Percentiles rank a stretch among this genome's conserved stretches.
Evolutionary conservation across 2,329 filamentous ascomycete genomes (phyloP).

Genomic region (Alternaria sp.): DNA sequence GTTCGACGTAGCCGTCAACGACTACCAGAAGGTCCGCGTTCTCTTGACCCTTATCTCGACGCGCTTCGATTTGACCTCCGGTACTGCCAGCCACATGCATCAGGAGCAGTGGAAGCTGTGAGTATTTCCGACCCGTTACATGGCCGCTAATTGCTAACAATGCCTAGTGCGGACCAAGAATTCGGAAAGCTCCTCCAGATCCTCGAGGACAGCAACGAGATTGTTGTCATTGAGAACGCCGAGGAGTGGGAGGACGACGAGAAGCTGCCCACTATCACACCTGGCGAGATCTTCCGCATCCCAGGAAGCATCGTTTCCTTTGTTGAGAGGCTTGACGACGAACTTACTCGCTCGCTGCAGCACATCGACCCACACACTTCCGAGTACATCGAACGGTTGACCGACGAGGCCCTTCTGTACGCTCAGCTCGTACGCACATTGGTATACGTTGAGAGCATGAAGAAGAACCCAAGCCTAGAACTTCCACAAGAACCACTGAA

Average conservation of each 20-base stretch:
- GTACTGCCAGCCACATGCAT: conserved; percentile 83
- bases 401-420: conserved; percentile 90
- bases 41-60: conserved; percentile 92
- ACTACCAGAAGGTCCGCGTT: conserved; percentile 94
- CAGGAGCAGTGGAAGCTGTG: conserved; percentile 93
- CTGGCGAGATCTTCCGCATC: conserved; percentile 85
- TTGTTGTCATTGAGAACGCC: conserved; percentile 87
- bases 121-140: conserved; percentile 28
- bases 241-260: conserved; percentile 99
- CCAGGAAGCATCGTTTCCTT: conserved; percentile 95
- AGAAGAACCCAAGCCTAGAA: conserved; percentile 74
- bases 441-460: conserved; percentile 86
- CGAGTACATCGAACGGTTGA: conserved; percentile 95
- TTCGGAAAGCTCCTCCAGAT: conserved; percentile 79
- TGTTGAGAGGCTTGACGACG: conserved; percentile 93
- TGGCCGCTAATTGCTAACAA: conserved; percentile 15
- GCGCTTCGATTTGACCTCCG: conserved; percentile 89
- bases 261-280: conserved; percentile 78
- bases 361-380: conserved; percentile 98
- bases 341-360: conserved; percentile 96
- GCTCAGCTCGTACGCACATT: conserved; percentile 88
- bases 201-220: conserved; percentile 80
- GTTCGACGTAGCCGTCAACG: conserved; percentile 83
- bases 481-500: conserved; percentile 88
- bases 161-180: conserved; percentile 76